Percentiles rank a stretch among this genome's conserved stretches.
Conservation (phyloP, 176 grass and related monocot genomes). For the Lolium multiflorum region DNA sequence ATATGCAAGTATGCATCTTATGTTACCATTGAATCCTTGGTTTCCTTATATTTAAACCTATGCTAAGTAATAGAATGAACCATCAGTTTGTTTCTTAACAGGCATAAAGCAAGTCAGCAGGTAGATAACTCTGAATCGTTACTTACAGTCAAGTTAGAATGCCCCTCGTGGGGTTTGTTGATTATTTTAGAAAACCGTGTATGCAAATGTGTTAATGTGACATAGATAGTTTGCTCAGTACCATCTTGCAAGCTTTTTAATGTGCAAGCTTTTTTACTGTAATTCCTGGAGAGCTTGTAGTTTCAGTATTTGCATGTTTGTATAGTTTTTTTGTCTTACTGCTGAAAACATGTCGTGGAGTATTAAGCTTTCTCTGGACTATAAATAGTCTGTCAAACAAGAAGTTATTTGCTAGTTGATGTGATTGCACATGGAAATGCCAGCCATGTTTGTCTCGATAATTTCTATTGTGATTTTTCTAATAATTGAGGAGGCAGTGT, state of each 20-base stretch:
- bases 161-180: neutral
- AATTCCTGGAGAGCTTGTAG: neutral
- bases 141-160: neutral
- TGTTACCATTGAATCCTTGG: neutral
- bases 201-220: neutral
- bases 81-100: neutral
- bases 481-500: neutral
- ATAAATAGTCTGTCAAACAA: neutral
- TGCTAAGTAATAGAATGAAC: neutral
- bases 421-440: neutral
- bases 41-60: neutral
- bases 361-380: neutral
- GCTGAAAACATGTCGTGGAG: neutral
- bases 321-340: neutral
- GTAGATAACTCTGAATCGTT: conserved; percentile 5
- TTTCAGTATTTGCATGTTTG: neutral
- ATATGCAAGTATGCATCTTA: neutral
- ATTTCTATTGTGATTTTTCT: neutral
- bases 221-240: neutral
- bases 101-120: neutral
- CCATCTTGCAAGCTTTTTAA: conserved; percentile 1
- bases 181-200: neutral
- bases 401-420: neutral
- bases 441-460: neutral
- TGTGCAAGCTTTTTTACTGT: neutral